Conservation (phyloP, 192 early-diverging fungal genomes). For the Allomyces macrogynus region DNA sequence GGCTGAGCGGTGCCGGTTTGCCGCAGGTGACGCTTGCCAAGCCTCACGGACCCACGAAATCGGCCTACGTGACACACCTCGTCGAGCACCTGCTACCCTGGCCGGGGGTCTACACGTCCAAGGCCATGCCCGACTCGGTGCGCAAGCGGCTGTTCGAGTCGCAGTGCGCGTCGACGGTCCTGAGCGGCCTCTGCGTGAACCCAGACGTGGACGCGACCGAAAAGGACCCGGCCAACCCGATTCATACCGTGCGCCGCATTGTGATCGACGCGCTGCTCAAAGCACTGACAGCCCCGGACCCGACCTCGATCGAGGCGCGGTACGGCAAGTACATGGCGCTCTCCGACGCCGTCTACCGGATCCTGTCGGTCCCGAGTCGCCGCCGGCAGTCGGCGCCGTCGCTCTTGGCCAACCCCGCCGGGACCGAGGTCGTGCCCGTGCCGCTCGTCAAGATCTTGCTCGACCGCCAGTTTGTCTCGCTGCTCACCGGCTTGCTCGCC, state of each 20-base stretch:
- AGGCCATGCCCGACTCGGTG: slow-evolving; percentile 14
- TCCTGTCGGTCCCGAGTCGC: slow-evolving; percentile 25
- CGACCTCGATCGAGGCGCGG: slow-evolving; percentile 26
- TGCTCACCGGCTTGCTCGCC: slow-evolving; percentile 54
- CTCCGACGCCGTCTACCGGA: slow-evolving; percentile 41
- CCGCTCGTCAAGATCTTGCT: slow-evolving; percentile 60
- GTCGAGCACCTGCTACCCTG: slow-evolving; percentile 23
- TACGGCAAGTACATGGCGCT: slow-evolving; percentile 49
- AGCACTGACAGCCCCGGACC: slow-evolving; percentile 17
- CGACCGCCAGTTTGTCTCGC: slow-evolving; percentile 64
- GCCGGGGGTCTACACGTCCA: slow-evolving; percentile 10
- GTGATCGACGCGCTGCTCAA: slow-evolving; percentile 13
- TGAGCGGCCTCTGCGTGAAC: slow-evolving; percentile 31
- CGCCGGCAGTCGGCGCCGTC: slow-evolving; percentile 2
- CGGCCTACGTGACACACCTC: slow-evolving; percentile 19
- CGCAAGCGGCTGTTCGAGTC: slow-evolving; percentile 39
- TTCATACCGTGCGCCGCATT: background rate
- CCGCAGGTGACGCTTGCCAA: slow-evolving; percentile 17
- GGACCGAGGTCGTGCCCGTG: slow-evolving; percentile 32
- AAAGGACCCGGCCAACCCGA: background rate
- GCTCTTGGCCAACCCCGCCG: slow-evolving; percentile 11
- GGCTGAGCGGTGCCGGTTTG: slow-evolving; percentile 12
- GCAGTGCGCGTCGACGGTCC: slow-evolving; percentile 41
- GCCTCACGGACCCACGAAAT: slow-evolving; percentile 11
- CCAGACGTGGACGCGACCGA: background rate